Evolutionary conservation across 352 stramenopile genomes (phyloP).

Genomic region (Phytopythium mirpurense): DNA sequence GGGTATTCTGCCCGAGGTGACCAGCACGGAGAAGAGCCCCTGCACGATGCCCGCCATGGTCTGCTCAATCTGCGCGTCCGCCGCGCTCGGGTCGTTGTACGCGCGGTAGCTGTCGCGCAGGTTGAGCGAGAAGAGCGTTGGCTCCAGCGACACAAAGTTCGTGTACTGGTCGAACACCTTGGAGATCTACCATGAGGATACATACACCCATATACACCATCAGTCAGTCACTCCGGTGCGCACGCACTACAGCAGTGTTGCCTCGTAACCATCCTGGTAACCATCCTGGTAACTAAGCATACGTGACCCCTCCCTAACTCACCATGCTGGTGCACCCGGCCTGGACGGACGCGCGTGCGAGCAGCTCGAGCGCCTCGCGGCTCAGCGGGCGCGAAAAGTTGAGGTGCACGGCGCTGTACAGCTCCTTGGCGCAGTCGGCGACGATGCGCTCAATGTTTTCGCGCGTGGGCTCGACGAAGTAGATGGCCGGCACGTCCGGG

Average conservation of each 20-base stretch:
- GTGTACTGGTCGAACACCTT: constrained; percentile 97
- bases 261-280: too few species aligned
- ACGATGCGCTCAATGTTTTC: constrained; percentile 95
- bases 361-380: constrained; percentile 80
- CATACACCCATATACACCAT: constrained; percentile 4
- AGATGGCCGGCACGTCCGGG: constrained; percentile 95
- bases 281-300: too few species aligned
- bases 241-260: too few species aligned
- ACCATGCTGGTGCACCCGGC: constrained; percentile 77
- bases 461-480: constrained; percentile 95
- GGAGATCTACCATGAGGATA: constrained; percentile 58
- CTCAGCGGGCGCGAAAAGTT: constrained; percentile 93
- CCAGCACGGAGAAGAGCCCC: constrained; percentile 92
- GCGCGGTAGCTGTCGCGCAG: constrained; percentile 89
- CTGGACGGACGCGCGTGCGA: constrained; percentile 79
- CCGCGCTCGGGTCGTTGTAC: constrained; percentile 89
- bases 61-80: constrained; percentile 79
- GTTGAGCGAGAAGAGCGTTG: constrained; percentile 93
- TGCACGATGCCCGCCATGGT: constrained; percentile 62
- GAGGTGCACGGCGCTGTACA: constrained; percentile 93
- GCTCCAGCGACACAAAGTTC: constrained; percentile 96
- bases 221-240: not conserved
- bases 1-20: constrained; percentile 89
- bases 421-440: constrained; percentile 87
- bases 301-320: too few species aligned